Percentiles rank a stretch among this genome's conserved stretches.
Conservation (phyloP, 768 basidiomycete species). For the Kwoniella sp. region DNA sequence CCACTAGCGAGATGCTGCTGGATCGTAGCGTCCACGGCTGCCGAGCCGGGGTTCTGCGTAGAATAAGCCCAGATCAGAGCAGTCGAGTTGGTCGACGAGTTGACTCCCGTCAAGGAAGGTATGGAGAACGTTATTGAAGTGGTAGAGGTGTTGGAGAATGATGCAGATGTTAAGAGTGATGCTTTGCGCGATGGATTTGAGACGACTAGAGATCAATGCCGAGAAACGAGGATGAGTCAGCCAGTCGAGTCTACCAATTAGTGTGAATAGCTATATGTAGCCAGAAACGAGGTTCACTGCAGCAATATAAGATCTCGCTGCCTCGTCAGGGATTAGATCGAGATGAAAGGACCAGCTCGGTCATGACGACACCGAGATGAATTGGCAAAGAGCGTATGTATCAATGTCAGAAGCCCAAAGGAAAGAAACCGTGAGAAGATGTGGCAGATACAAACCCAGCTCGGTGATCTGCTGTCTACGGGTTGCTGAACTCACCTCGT, state of each 20-base stretch:
- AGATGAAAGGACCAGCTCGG: background rate
- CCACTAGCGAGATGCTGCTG: conserved; percentile 25
- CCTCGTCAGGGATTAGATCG: background rate
- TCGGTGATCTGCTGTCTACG: background rate
- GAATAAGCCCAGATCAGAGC: conserved; percentile 68
- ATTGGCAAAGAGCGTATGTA: no score
- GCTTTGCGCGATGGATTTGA: conserved; percentile 61
- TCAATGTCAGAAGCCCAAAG: background rate
- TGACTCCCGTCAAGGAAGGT: conserved; percentile 17
- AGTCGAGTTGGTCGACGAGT: conserved; percentile 24
- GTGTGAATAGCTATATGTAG: background rate
- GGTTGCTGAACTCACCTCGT: conserved; percentile 59
- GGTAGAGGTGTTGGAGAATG: conserved; percentile 36
- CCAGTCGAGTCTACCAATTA: no score
- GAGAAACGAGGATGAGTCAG: conserved; percentile 27
- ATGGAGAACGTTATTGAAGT: conserved; percentile 44
- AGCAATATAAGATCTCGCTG: background rate
- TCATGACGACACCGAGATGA: background rate
- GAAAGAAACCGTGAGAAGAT: background rate
- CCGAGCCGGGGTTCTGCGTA: conserved; percentile 60
- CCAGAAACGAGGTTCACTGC: background rate
- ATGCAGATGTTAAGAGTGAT: conserved; percentile 61
- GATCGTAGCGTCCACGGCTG: conserved; percentile 51
- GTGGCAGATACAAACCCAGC: background rate
- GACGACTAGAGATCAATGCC: conserved; percentile 49